Evolutionary conservation across 768 basidiomycete genomes (phyloP), one percentile per base, ranked within the genome.

Genomic region (Tremella mesenterica): DNA sequence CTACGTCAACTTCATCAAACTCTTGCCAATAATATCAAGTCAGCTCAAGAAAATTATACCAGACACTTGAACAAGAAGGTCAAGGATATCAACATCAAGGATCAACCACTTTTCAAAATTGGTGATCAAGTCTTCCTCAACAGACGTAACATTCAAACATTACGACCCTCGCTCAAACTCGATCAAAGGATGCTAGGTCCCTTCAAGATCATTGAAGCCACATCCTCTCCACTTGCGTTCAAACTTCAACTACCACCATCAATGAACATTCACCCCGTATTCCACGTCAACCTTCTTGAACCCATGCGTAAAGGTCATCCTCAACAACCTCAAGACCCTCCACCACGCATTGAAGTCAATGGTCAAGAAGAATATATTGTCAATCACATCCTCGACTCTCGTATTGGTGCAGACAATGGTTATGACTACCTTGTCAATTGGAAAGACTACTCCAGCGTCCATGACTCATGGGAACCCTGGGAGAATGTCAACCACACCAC

Each of bases 101-200:
- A 41, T 23, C 38, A 41, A 28, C 27, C 67, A 53, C 2, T 62
- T 9, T 67, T 48, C 46, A 21, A 48, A 23, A 34, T 51, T 16
- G 67, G 66, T 7, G 57, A 63, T 41, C 18, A 27, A 7, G 64
- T 63, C 21, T 47, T 44, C 47, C 52, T 0, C 25, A 26, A 20
- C 65, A 51, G 3, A 64, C 33, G 23, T 30, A 53, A 67, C 52
- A 52, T 64, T 23, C n/a, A 36, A 23, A 64, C 60, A 14, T 28
- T 29, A 3, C 46, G 63, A n/a, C 64, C 63, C 10, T 21, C 45
- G n/a, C 45, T 45, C 46, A 68, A 68, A 49, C 60, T 69, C 18
- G 57, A 63, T 47, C 29, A 56, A 41, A 58, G 57, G 23, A 53
- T 34, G 9, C 4, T 53, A 50, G 65, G 65, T 12, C 62, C 59